Conservation (phyloP, 352 stramenopile species). For the Pythium pyrilobum region DNA sequence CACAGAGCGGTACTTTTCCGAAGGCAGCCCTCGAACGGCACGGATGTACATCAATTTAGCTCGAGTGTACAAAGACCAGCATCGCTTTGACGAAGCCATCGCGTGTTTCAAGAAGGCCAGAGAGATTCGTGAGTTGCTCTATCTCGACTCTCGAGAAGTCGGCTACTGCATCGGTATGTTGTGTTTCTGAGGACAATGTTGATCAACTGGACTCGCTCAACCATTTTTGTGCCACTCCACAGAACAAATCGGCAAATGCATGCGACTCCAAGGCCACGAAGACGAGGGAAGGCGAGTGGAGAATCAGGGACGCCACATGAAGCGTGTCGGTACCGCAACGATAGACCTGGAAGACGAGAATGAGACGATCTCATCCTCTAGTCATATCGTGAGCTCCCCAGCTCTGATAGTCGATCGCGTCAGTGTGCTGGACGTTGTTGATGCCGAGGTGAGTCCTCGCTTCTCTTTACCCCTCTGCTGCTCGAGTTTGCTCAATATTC, state of each 20-base stretch:
- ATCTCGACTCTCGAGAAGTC: conserved; percentile 68
- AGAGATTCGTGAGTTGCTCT: conserved; percentile 70
- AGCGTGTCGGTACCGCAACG: conserved; percentile 40
- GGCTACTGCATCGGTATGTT: conserved; percentile 72
- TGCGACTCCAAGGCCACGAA: conserved; percentile 47
- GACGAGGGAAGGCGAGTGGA: conserved; percentile 56
- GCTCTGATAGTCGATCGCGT: conserved; percentile 20
- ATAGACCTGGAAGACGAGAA: conserved; percentile 5
- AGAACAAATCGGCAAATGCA: conserved; percentile 84
- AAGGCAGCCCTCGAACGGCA: conserved; percentile 62
- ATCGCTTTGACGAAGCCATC: conserved; percentile 68
- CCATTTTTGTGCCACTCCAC: neutral
- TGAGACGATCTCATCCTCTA: neutral
- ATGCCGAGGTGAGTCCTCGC: conserved; percentile 18
- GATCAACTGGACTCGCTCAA: neutral
- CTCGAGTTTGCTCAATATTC: neutral
- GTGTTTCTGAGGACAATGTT: neutral
- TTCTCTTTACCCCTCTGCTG: neutral
- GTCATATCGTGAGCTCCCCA: neutral
- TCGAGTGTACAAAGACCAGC: conserved; percentile 71
- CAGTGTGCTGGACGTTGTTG: conserved; percentile 27
- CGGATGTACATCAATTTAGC: conserved; percentile 77
- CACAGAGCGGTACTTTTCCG: conserved; percentile 71
- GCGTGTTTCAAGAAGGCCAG: conserved; percentile 58
- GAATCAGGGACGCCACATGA: conserved; percentile 54